A percentile compares a stretch with the other conserved stretches of the same genome.
These are phyloP conservation scores for Leptodontidium sp. DNA, from an alignment of 2,329 filamentous ascomycete genomes.

Conservation along the genomic window DNA sequence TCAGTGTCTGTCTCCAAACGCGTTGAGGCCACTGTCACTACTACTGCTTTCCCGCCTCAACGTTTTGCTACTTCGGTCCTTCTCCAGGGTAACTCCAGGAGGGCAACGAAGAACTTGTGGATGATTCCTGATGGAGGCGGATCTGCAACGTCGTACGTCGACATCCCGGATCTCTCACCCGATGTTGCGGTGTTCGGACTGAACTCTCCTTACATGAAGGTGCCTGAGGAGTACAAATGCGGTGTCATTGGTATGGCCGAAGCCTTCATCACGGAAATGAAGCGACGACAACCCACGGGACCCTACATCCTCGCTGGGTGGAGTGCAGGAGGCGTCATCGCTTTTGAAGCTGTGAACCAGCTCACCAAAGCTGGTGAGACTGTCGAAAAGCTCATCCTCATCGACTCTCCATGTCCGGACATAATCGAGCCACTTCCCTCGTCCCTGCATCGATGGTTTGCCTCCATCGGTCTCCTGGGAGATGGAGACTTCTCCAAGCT, in stretches of 20 bases:
- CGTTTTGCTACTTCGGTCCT: slow-evolving; percentile 48
- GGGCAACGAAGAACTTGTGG: slow-evolving; percentile 54
- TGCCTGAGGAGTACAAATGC: slow-evolving; percentile 69
- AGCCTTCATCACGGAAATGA: slow-evolving; percentile 74
- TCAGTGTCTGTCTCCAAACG: slow-evolving; percentile 17
- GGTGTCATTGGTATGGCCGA: slow-evolving; percentile 71
- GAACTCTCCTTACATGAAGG: slow-evolving; percentile 77
- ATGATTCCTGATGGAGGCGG: slow-evolving; percentile 59
- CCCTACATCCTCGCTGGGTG: slow-evolving; percentile 76
- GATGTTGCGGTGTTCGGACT: slow-evolving; percentile 63
- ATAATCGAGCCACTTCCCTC: slow-evolving; percentile 73
- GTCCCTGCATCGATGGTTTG: slow-evolving; percentile 66
- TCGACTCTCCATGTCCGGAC: slow-evolving; percentile 72
- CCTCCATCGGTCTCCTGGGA: slow-evolving; percentile 74
- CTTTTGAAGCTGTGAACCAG: slow-evolving; percentile 71
- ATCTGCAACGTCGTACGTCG: slow-evolving; percentile 47
- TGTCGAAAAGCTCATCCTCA: slow-evolving; percentile 68
- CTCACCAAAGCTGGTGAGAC: slow-evolving; percentile 63
- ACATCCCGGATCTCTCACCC: slow-evolving; percentile 50
- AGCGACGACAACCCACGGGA: slow-evolving; percentile 72
- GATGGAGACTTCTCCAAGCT: slow-evolving; percentile 67
- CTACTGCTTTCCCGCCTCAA: slow-evolving; percentile 26
- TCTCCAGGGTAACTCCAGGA: slow-evolving; percentile 57
- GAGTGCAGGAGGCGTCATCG: slow-evolving; percentile 80
- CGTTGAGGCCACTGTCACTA: not conserved